phyloP scores from a whole-genome alignment of 306 rosid genomes.

The Morella rubra region DNA sequence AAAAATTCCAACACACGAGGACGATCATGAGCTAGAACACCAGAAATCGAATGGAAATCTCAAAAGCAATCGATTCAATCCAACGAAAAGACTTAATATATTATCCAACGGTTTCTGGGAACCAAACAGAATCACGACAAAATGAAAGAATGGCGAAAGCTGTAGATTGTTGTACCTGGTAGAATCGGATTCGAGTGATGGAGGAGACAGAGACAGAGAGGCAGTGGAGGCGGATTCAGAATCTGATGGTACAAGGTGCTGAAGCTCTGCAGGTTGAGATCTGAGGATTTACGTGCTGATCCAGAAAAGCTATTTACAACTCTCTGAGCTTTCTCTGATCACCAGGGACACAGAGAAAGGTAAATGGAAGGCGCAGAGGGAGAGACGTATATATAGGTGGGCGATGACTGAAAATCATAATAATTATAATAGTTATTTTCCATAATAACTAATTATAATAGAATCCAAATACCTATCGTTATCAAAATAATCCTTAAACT shows the following conservation, averaged over 20 bases:
- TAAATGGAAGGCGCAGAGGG: neutral
- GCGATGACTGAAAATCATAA: neutral
- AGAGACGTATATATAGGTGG: neutral
- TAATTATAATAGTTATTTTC: too few species aligned
- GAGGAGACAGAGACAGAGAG: neutral
- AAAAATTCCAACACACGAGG: neutral
- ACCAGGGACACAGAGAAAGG: neutral
- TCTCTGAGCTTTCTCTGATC: slow-evolving; percentile 16
- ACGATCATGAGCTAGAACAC: neutral
- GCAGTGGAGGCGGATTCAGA: slow-evolving; percentile 1
- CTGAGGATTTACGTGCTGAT: neutral
- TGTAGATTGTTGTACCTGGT: slow-evolving; percentile 15
- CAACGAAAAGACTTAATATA: neutral
- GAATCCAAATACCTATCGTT: too few species aligned
- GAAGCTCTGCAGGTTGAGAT: slow-evolving; percentile 24
- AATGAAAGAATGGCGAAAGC: neutral
- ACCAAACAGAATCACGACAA: neutral
- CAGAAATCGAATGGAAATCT: neutral
- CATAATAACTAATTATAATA: too few species aligned
- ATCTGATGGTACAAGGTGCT: slow-evolving; percentile 23
- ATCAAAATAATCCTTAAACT: too few species aligned
- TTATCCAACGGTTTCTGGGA: neutral
- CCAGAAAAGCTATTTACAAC: neutral
- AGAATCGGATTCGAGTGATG: slow-evolving; percentile 14
- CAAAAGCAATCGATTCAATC: neutral